A percentile compares a stretch with the other conserved stretches of the same genome.
Conservation (phyloP, 2,329 filamentous ascomycete genomes). For the Xylariaceae sp. region DNA sequence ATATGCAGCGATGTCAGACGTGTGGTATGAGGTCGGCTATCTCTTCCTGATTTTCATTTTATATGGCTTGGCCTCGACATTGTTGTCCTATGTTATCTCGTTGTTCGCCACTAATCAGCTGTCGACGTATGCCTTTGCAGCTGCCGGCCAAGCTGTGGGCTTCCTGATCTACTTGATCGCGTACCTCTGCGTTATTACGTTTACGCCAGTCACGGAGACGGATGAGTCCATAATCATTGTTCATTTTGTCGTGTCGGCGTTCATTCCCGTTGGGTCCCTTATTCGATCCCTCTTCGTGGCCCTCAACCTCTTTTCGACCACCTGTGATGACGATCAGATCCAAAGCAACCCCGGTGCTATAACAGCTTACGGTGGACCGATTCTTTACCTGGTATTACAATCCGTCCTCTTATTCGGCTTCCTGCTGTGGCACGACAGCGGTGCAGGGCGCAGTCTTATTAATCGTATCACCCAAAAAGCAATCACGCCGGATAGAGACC, state of each 20-base stretch:
- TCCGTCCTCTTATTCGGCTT: conserved; percentile 69
- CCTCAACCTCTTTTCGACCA: conserved; percentile 81
- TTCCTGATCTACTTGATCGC: conserved; percentile 74
- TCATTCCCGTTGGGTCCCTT: conserved; percentile 78
- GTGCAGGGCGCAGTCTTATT: conserved; percentile 59
- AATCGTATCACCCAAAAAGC: conserved; percentile 38
- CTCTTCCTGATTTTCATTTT: conserved; percentile 80
- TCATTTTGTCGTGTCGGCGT: conserved; percentile 72
- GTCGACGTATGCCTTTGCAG: conserved; percentile 81
- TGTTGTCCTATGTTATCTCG: conserved; percentile 80
- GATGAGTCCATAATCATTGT: conserved; percentile 69
- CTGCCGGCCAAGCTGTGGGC: conserved; percentile 72
- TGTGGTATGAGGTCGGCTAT: conserved; percentile 81
- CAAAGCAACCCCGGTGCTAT: conserved; percentile 71
- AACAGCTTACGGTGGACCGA: conserved; percentile 78
- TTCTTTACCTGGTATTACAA: conserved; percentile 80
- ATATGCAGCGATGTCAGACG: conserved; percentile 64
- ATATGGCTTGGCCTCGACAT: conserved; percentile 76
- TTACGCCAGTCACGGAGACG: conserved; percentile 68
- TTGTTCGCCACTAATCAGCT: conserved; percentile 79
- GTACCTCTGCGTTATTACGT: conserved; percentile 74
- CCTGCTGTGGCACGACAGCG: conserved; percentile 80
- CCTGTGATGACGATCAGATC: conserved; percentile 68
- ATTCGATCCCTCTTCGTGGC: conserved; percentile 74
- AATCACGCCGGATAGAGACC: conserved; percentile 33